Evolutionary conservation across 106 monocot species (phyloP), one percentile per base, ranked within the genome.

Genomic region (Dactylorhiza incarnata): DNA sequence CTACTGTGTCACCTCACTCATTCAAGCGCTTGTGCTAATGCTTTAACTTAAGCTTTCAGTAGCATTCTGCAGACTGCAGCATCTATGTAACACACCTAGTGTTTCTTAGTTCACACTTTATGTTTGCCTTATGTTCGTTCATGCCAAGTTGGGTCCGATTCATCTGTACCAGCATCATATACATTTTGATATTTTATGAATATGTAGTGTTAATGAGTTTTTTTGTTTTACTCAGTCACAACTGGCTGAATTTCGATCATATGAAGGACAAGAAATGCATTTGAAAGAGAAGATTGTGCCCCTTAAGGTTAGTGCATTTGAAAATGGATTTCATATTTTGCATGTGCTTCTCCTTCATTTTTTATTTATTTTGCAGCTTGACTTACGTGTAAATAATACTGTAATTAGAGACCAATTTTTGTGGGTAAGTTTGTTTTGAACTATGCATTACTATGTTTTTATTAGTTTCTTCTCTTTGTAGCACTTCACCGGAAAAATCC

Each of bases 191-290:
- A 65, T 20, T 5, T 11, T 23, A 14, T 59, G 11, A 24, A 25
- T 37, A 24, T 69, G n/a, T 46, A 17, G 17, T 45, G 46, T n/a
- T 69, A 46, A 69, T 46, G n/a, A 45, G 16, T 75, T 76, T 1
- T 71, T 70, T 75, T 43, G 49, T n/a, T 11, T 76, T 77, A 16
- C 67, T 77, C 72, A 96, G 93, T 56, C 85, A 51, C 96, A 97
- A 75, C 74, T 97, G 58, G 84, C 89, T n/a, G 96, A 97, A 62
- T 97, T 94, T 86, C 85, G 93, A 25, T 87, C 91, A 19, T 86
- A 74, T 76, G 89, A 93, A 80, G 96, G 96, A 48, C 93, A 97
- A 82, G 96, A 94, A 49, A 97, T 97, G 91, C 84, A 91, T 66
- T 58, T 80, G 20, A 89, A 73, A 55, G 93, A 97, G 84, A 93